Conservation (phyloP, 2,329 filamentous ascomycete genomes). For the Exophiala bonariae region DNA sequence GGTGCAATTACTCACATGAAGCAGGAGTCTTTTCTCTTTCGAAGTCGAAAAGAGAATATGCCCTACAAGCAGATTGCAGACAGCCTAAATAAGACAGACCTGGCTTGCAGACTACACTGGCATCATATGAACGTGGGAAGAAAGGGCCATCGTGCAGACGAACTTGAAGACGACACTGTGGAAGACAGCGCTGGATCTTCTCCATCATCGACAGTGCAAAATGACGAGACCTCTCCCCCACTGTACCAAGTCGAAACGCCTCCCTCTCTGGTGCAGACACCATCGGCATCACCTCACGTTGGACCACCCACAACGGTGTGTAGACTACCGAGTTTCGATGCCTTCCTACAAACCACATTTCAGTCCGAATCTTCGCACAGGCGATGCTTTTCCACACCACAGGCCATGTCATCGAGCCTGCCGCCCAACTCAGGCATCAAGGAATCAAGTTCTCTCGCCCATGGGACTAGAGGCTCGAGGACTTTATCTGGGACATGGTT, state of each 20-base stretch:
- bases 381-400: slow-evolving; percentile 16
- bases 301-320: not conserved
- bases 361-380: slow-evolving; percentile 3
- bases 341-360: slow-evolving; percentile 19
- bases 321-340: slow-evolving; percentile 19
- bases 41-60: slow-evolving; percentile 83
- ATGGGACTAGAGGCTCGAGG: slow-evolving; percentile 5
- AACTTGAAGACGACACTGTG: slow-evolving; percentile 15
- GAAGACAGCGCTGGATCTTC: slow-evolving; percentile 9
- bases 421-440: not conserved
- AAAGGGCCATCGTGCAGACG: slow-evolving; percentile 18
- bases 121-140: slow-evolving; percentile 72
- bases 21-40: slow-evolving; percentile 79
- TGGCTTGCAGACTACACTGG: slow-evolving; percentile 83
- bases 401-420: not conserved
- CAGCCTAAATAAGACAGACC: slow-evolving; percentile 82
- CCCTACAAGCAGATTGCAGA: slow-evolving; percentile 87
- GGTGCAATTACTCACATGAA: not conserved
- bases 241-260: not conserved
- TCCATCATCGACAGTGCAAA: slow-evolving; percentile 3
- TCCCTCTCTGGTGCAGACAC: not conserved
- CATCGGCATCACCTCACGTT: not conserved
- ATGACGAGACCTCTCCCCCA: not conserved
- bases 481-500: slow-evolving; percentile 18
- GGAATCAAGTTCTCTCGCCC: slow-evolving; percentile 4